Conservation (phyloP, 78 protist genomes). For the Pigoraptor vietnamica region DNA sequence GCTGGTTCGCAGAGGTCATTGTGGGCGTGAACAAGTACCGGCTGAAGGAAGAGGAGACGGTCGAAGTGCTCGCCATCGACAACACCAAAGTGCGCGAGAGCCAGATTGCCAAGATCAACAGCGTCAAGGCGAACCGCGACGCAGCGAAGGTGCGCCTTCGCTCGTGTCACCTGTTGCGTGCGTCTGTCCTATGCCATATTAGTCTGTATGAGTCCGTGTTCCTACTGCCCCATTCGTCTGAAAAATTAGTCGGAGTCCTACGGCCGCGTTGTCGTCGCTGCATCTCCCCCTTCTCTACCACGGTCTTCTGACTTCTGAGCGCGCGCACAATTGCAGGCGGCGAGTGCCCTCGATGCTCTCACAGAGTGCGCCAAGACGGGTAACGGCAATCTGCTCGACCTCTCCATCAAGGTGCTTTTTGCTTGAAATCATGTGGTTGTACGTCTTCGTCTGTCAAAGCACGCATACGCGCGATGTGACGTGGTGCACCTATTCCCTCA, state of each 20-base stretch:
- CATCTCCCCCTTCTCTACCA: not conserved
- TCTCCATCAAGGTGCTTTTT: constrained; percentile 15
- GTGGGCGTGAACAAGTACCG: constrained; percentile 95
- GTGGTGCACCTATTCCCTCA: not conserved
- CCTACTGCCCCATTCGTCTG: not conserved
- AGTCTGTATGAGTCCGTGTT: no score
- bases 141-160: not conserved
- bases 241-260: no score
- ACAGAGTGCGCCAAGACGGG: constrained; percentile 25
- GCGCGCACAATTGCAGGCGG: constrained; percentile 13
- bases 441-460: no score
- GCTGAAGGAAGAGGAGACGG: constrained; percentile 49
- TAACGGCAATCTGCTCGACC: constrained; percentile 28
- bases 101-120: constrained; percentile 17
- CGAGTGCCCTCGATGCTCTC: constrained; percentile 47
- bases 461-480: no score
- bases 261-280: not conserved
- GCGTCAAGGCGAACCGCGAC: constrained; percentile 2
- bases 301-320: no score
- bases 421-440: not conserved
- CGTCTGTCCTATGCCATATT: no score
- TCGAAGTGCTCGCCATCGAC: constrained; percentile 55
- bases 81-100: constrained; percentile 19
- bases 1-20: constrained; percentile 51
- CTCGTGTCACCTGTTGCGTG: no score